Base-by-base conservation (phyloP, 2,329 filamentous ascomycete species). In the Trichophyton schoenleinii region DNA sequence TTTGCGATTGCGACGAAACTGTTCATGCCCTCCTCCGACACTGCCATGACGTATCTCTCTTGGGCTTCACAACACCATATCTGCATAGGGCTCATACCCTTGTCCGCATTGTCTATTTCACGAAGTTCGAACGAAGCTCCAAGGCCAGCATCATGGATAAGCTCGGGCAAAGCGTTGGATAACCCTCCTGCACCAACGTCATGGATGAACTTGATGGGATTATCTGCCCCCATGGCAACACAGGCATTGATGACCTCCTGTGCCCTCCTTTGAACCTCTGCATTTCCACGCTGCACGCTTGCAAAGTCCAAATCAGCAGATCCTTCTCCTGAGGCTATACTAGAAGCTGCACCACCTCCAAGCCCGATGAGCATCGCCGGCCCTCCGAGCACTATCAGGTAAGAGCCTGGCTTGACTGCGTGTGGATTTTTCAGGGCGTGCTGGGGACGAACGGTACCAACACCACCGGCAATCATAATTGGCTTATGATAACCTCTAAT, bases 211-310 rank as follows among this genome's bases (percentile, higher is more conserved):
- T 89, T 87, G 67, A 99, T 97, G 0, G 94, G 94, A 71, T 88
- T 97, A 65, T 90, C 80, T 3, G 85, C 78, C 15, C 91, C 92
- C 68, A 97, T 82, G 2, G 89, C 87, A 31, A 88, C 85, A 72
- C 94, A 99, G 3, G 90, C 87, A 74, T 97, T 94, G 75, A 99
- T 99, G 66, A 99, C 94, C 83, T 97, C 95, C 76, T 99, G 94
- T 1, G 92, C 94, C 68, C 94, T 83, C 64, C 94, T 83, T 75
- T 99, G 90, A 74, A 97, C 92, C 76, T 99, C 94, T 0, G 94
- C 91, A 70, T 99, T 99, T 55, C 92, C 94, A 76, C 94, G 83
- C 77, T 99, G 94, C 36, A 99, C 94, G 77, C 91, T 96, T 68
- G 92, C 90, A 75, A 97, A 99, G 73, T 99, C 94, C 1, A 99